Evolutionary conservation across 164 flowering plant genomes (phyloP).

Genomic region (Vitis labrusca): DNA sequence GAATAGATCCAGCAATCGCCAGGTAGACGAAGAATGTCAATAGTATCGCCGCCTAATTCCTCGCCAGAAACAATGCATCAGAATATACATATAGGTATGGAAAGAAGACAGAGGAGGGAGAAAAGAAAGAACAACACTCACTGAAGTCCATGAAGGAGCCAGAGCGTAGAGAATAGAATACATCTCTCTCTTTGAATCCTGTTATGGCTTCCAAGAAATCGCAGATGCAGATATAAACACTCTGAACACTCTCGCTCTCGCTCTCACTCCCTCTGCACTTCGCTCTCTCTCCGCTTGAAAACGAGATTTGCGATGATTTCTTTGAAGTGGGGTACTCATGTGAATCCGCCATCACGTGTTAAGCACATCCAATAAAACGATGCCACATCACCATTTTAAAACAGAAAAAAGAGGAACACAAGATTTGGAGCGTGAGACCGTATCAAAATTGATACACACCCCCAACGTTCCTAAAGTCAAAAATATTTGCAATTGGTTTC

Average conservation of each 20-base stretch:
- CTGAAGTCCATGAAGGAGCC: constrained; percentile 64
- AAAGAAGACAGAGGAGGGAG: not conserved
- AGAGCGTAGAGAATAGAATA: constrained; percentile 31
- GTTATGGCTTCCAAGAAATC: not conserved
- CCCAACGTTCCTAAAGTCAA: too few relatives aligned
- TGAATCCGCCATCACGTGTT: too few relatives aligned
- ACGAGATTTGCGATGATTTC: too few relatives aligned
- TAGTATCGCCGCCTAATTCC: constrained; percentile 52
- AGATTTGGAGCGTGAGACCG: too few relatives aligned
- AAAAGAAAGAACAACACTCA: constrained; percentile 27
- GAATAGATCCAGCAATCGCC: constrained; percentile 59
- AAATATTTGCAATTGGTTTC: too few relatives aligned
- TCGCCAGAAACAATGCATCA: not conserved
- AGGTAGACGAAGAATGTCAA: constrained; percentile 57
- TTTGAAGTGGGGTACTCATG: too few relatives aligned
- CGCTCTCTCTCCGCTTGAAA: not conserved
- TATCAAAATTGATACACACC: too few relatives aligned
- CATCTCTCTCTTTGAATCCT: constrained; percentile 41
- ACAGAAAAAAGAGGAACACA: too few relatives aligned
- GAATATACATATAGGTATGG: not conserved
- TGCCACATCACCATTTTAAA: too few relatives aligned
- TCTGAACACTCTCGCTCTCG: too few relatives aligned
- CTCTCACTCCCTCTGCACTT: not conserved
- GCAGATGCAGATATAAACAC: too few relatives aligned
- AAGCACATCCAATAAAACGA: too few relatives aligned